Evolutionary conservation across 177 flowering plant genomes (phyloP), one percentile per base, ranked within the genome.

Genomic region (Vitis hybrid): DNA sequence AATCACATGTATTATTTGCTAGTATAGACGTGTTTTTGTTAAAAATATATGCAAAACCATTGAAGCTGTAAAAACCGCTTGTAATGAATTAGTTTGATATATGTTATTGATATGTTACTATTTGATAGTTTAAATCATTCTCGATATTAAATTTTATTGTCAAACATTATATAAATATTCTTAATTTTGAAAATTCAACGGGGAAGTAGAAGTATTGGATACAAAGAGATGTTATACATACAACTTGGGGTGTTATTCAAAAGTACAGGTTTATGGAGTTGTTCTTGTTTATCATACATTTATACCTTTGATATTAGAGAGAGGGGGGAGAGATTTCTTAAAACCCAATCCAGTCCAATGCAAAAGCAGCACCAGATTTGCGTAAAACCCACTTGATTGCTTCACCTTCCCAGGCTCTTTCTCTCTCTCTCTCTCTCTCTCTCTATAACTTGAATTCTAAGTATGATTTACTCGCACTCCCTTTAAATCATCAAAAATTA

Each of bases 331-430:
- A 82, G 88, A 73, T 86, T 67, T 78, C 95, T 92, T 92, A 80
- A 82, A 82, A 75, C 71, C 79, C 87, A 92, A 90, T 91, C 87
- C 78, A 88, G 48, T 79, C 68, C 80, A 80, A 78, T 82, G 83
- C 85, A 83, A 84, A 80, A 82, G 82, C 82, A 74, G 77, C 82
- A 81, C 82, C 86, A 77, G 65, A 80, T 84, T 88, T 88, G 97
- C 96, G 85, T 92, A 87, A 84, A 87, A 77, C 74, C 88, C 92
- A 92, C 95, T 91, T 86, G 84, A 88, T 87, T 87, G 84, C 83
- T 84, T 81, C 84, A 79, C 81, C 81, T 56, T 73, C 80, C 74
- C 67, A 4, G 57, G 54, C 73, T 55, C 62, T 64, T 54, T 55
- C 56, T 69, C 62, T 64, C 64, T 55, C 56, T 69, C 63, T 69